These are phyloP conservation scores for Vinca minor DNA, from an alignment of 257 asterid genomes.

Conservation along the genomic window DNA sequence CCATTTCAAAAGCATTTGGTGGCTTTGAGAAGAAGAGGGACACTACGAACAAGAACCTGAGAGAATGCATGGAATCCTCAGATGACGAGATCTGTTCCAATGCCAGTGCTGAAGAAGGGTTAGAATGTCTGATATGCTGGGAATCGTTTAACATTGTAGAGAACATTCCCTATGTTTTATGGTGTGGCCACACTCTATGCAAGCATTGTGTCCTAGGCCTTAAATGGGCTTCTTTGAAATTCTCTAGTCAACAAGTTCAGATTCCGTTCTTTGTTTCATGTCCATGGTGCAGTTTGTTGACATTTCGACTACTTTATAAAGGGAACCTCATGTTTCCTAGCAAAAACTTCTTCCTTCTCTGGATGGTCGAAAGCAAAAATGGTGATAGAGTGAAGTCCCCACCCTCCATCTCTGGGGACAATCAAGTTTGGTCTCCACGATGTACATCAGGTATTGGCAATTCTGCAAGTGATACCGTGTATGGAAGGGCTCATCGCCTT, in stretches of 20 bases:
- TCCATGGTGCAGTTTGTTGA: constrained; percentile 85
- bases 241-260: constrained; percentile 56
- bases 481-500: constrained; percentile 38
- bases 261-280: constrained; percentile 71
- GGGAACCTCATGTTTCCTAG: constrained; percentile 72
- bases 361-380: constrained; percentile 93
- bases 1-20: constrained; percentile 52
- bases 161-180: constrained; percentile 78
- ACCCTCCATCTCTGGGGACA: constrained; percentile 37
- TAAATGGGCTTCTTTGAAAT: constrained; percentile 50
- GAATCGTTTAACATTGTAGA: constrained; percentile 89
- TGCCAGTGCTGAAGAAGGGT: constrained; percentile 62
- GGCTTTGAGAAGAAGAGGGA: constrained; percentile 52
- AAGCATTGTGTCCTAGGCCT: constrained; percentile 78
- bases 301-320: constrained; percentile 57
- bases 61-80: constrained; percentile 39
- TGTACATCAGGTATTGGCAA: constrained; percentile 31
- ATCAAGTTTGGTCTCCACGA: constrained; percentile 41
- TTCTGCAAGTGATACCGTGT: constrained; percentile 17
- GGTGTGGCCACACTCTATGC: constrained; percentile 96
- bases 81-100: constrained; percentile 66
- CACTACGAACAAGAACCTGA: constrained; percentile 31
- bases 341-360: constrained; percentile 74
- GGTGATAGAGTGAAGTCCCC: constrained; percentile 58
- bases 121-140: constrained; percentile 95